These are phyloP conservation scores for Dioszegia crocea DNA, from an alignment of 768 basidiomycete genomes.

Conservation along the genomic window DNA sequence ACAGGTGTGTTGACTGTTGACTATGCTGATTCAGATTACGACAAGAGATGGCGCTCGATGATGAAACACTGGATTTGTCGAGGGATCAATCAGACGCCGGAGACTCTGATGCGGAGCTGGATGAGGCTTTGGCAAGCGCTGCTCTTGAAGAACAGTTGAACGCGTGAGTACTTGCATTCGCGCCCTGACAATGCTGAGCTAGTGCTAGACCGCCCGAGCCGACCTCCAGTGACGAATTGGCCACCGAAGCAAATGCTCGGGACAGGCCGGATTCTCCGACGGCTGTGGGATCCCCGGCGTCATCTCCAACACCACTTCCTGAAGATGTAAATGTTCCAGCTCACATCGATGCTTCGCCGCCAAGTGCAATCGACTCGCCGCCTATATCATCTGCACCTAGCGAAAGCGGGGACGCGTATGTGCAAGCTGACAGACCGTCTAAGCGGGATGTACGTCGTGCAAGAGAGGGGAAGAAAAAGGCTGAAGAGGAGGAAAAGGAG, in stretches of 20 bases:
- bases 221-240: too few relatives aligned
- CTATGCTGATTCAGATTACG: constrained; percentile 53
- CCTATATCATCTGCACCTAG: background rate
- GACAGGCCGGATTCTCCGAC: too few relatives aligned
- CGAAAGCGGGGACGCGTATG: background rate
- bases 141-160: background rate
- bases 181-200: too few relatives aligned
- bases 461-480: constrained; percentile 68
- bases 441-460: constrained; percentile 80
- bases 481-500: constrained; percentile 45
- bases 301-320: too few relatives aligned
- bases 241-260: too few relatives aligned
- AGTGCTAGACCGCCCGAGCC: too few relatives aligned
- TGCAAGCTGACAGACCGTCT: constrained; percentile 51
- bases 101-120: constrained; percentile 20
- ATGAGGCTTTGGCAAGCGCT: constrained; percentile 17
- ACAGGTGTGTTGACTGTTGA: constrained; percentile 51
- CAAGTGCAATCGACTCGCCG: background rate
- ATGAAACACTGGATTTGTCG: constrained; percentile 61
- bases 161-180: background rate
- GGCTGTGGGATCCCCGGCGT: too few relatives aligned
- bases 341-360: too few relatives aligned
- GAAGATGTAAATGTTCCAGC: too few relatives aligned
- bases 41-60: constrained; percentile 71
- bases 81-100: constrained; percentile 37